Base-by-base conservation (phyloP, 768 basidiomycete species). In the Rhizopogon roseolus region DNA sequence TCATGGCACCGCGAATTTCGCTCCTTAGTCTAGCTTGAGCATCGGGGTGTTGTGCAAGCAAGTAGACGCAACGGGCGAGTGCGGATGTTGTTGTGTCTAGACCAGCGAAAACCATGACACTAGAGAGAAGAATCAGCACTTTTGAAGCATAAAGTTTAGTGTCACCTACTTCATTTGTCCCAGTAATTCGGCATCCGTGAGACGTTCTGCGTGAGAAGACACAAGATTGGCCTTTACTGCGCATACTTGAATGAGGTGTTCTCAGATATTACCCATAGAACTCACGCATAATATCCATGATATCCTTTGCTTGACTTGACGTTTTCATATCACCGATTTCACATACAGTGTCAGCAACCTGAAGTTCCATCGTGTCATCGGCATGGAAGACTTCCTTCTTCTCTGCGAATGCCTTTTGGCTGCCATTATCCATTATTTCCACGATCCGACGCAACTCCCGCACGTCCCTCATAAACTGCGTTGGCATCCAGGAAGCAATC, bases 231-330 rank as follows among this genome's bases (percentile, higher is more conserved):
- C 64, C 11, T 48, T 52, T 25, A 67, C 67, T 68, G 36, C 10
- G 11, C 16, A 38, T 34, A 36, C 34, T 36, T 36, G 22, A 22
- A 22, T 22, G 22, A 22, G 22, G 22, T 22, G 22, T 22, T 3
- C 22, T 22, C 22, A 22, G 3, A 1, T 22, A 22, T 22, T 22
- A 3, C 22, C 22, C 22, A 13, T 36, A 11, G 34, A 11, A 63
- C 77, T 61, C 56, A 81, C 81, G 61, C 37, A 82, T 66, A 29
- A 77, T 66, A 54, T 75, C 77, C 51, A 80, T 78, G 34, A 82
- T 74, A 63, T 81, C 79, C 54, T 76, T 81, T 11, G 60, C 68
- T 60, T 67, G 49, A 36, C 58, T 49, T 48, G 45, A 22, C 22
- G 22, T 13, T 32, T 14, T 46, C 13, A 36, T 4, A 36, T 36